Conservation (phyloP, 148 eudicot species). For the Simmondsia chinensis region DNA sequence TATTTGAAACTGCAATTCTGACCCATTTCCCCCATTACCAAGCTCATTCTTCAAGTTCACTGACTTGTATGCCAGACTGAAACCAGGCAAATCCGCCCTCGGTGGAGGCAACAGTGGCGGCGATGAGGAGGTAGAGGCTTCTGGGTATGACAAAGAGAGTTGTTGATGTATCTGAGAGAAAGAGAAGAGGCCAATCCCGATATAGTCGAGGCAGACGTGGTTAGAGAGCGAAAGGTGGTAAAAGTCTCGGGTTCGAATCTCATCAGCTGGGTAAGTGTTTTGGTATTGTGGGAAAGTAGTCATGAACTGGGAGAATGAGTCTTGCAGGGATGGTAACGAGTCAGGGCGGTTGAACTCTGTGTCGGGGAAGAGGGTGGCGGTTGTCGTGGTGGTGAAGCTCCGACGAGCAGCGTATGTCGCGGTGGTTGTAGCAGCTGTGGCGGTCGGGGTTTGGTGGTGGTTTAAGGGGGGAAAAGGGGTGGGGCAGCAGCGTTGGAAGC, state of each 20-base stretch:
- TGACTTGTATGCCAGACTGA: conserved; percentile 47
- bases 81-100: conserved; percentile 47
- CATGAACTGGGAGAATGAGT: conserved; percentile 51
- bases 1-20: conserved; percentile 49
- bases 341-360: conserved; percentile 70
- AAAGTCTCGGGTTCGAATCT: conserved; percentile 57
- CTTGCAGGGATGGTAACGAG: conserved; percentile 60
- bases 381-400: conserved; percentile 34
- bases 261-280: conserved; percentile 44
- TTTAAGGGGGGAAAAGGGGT: conserved; percentile 26
- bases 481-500: conserved; percentile 49
- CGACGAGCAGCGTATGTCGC: conserved; percentile 43
- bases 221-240: conserved; percentile 54
- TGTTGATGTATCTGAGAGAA: conserved; percentile 62
- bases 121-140: conserved; percentile 31
- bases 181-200: conserved; percentile 82
- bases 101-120: conserved; percentile 31
- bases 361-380: conserved; percentile 59
- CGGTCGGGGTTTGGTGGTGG: conserved; percentile 19
- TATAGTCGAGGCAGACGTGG: conserved; percentile 79
- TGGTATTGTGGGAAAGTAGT: conserved; percentile 59
- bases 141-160: conserved; percentile 13
- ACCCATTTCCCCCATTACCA: conserved; percentile 38
- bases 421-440: conserved; percentile 30
- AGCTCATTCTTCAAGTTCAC: conserved; percentile 57